Conservation (phyloP, 148 eudicot genomes). For the Amaranthus palmeri region DNA sequence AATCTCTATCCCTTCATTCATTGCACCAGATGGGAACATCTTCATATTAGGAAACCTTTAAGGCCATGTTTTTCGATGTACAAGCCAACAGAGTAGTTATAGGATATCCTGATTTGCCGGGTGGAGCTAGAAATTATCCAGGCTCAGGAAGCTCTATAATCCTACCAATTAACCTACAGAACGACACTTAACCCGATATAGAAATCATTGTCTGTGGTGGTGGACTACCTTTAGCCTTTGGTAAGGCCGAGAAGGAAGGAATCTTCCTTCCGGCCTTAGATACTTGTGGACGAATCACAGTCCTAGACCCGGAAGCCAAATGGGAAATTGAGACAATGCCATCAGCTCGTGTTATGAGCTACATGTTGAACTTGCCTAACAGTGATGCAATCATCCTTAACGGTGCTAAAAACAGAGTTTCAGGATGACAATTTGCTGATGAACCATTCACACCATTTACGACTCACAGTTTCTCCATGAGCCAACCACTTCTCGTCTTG, state of each 20-base stretch:
- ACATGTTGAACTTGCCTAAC: constrained; percentile 67
- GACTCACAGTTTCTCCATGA: constrained; percentile 82
- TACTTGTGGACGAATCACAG: constrained; percentile 48
- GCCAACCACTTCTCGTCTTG: constrained; percentile 53
- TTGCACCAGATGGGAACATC: constrained; percentile 71
- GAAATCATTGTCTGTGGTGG: constrained; percentile 76
- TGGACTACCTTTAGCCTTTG: constrained; percentile 25
- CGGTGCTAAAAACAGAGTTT: constrained; percentile 60
- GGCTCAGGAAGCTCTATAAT: constrained; percentile 60
- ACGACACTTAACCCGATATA: constrained; percentile 12
- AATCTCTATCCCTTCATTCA: constrained; percentile 81
- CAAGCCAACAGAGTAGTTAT: constrained; percentile 30
- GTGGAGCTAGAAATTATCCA: constrained; percentile 86
- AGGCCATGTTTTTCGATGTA: constrained; percentile 46
- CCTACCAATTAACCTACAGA: constrained; percentile 47
- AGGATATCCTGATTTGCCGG: constrained; percentile 47
- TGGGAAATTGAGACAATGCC: constrained; percentile 87
- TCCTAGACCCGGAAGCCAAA: constrained; percentile 20
- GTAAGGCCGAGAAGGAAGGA: constrained; percentile 26
- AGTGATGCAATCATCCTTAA: constrained; percentile 51
- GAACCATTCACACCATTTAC: constrained; percentile 65
- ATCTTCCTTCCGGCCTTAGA: constrained; percentile 43
- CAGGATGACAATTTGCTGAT: constrained; percentile 59
- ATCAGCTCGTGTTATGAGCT: constrained; percentile 58
- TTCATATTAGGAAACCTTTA: constrained; percentile 62